Conservation (phyloP, 192 early-diverging fungal genomes). For the Coemansia sp. region DNA sequence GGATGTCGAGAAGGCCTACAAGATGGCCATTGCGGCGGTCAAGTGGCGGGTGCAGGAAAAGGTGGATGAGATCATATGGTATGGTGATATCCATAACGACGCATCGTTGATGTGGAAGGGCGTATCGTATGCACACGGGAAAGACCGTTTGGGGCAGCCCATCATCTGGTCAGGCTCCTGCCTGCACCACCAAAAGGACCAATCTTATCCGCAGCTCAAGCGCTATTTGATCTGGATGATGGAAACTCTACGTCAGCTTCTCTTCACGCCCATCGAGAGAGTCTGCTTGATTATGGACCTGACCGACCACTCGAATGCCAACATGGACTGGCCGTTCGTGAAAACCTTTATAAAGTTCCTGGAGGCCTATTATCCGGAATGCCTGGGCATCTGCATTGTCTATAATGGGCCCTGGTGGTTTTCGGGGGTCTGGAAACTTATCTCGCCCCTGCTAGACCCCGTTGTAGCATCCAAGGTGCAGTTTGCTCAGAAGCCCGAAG, state of each 20-base stretch:
- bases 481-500: constrained; percentile 71
- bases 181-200: constrained; percentile 62
- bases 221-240: constrained; percentile 69
- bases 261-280: constrained; percentile 65
- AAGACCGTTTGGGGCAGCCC: constrained; percentile 59
- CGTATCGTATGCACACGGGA: constrained; percentile 60
- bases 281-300: constrained; percentile 78
- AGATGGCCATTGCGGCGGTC: constrained; percentile 68
- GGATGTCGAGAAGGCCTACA: constrained; percentile 71
- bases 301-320: constrained; percentile 67
- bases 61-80: constrained; percentile 59
- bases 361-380: constrained; percentile 90
- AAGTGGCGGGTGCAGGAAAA: constrained; percentile 71
- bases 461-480: constrained; percentile 85
- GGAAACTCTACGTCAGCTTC: constrained; percentile 69
- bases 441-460: constrained; percentile 83
- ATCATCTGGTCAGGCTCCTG: constrained; percentile 56
- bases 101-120: constrained; percentile 55
- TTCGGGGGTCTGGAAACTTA: constrained; percentile 80
- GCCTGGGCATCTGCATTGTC: constrained; percentile 75
- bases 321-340: constrained; percentile 80
- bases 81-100: constrained; percentile 60
- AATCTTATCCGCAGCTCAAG: constrained; percentile 63
- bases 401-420: constrained; percentile 94
- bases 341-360: constrained; percentile 82